Evolutionary conservation across 768 basidiomycete genomes (phyloP), one percentile per base, ranked within the genome.

Genomic region (Chlorophyllum brunneum): DNA sequence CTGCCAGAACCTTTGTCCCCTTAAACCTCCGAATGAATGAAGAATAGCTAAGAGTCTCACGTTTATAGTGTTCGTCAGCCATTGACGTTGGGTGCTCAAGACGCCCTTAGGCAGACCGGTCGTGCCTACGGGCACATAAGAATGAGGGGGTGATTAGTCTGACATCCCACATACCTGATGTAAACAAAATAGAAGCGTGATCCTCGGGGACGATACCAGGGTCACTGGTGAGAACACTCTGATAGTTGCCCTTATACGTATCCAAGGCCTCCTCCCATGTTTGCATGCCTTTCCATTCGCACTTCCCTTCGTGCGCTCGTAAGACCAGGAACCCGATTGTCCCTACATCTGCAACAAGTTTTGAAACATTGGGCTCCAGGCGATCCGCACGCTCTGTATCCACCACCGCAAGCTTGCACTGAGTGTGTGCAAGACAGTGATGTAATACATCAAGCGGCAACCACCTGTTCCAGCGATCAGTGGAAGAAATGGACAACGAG

Each of bases 101-200:
- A 83, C 81, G 15, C 79, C 81, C 57, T 83, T 72, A 37, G 62
- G 61, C 23, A 62, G 38, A 3, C 60, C 61, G 11, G 60, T 61
- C 24, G 64, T 67, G 5, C 63, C 60, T 61, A 27, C 27, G 27
- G 30, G 30, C 27, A 33, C 20, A 49, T 23, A 30, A 15, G 40
- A 54, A 51, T 27, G 11, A 36, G 18, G 38, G 55, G 51, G 41
- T 42, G 23, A 23, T 20, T 33, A 10, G 24, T 1, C 9, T 34
- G n/a, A 36, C 16, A 15, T 30, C 43, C 51, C 54, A 57, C 63
- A 54, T 61, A 64, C 81, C 80, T 26, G 76, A 78, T 7, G 81
- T 82, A 61, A 81, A 80, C 56, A 77, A 68, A 44, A 82, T 76
- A 4, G 71, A 67, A 5, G 74, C 75, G 58, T 75, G 67, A 56